A percentile compares a stretch with the other conserved stretches of the same genome.
Evolutionary conservation across 73 alveolate genomes (phyloP).

Genomic region (Paramecium octaurelia): DNA sequence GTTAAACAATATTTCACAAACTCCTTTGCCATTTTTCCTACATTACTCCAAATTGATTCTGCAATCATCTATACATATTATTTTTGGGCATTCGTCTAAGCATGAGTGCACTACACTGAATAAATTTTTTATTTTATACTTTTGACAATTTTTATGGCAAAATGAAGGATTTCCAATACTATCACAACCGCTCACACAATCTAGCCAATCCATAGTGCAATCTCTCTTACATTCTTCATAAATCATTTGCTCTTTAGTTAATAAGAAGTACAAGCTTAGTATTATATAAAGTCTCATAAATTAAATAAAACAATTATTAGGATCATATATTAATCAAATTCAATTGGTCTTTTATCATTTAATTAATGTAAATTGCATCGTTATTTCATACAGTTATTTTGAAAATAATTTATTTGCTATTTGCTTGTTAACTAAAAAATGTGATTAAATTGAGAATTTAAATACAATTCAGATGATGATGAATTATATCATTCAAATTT

Average conservation of each 20-base stretch:
- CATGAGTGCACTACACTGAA: slow-evolving; percentile 28
- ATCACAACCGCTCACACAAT: slow-evolving; percentile 49
- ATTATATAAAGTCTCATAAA: not conserved
- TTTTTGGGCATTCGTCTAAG: slow-evolving; percentile 45
- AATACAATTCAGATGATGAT: not conserved
- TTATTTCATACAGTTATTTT: not conserved
- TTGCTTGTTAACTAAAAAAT: not conserved
- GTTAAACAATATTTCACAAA: not conserved
- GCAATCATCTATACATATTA: slow-evolving; percentile 25
- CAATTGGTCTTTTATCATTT: not conserved
- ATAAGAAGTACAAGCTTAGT: not conserved
- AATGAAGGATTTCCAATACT: slow-evolving; percentile 47
- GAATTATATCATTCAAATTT: not conserved
- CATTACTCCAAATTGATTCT: not conserved
- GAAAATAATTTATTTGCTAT: not conserved
- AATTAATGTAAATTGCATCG: not conserved
- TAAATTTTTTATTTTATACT: not conserved
- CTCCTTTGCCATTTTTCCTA: slow-evolving; percentile 31
- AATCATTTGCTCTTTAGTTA: not conserved
- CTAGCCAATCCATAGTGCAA: slow-evolving; percentile 42
- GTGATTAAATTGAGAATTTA: not conserved
- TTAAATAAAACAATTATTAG: not conserved
- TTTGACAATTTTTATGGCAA: slow-evolving; percentile 31
- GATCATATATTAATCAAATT: not conserved
- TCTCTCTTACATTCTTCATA: slow-evolving; percentile 48